Base-by-base conservation (phyloP, 441 rosid species). In the Euphorbia corollata region DNA sequence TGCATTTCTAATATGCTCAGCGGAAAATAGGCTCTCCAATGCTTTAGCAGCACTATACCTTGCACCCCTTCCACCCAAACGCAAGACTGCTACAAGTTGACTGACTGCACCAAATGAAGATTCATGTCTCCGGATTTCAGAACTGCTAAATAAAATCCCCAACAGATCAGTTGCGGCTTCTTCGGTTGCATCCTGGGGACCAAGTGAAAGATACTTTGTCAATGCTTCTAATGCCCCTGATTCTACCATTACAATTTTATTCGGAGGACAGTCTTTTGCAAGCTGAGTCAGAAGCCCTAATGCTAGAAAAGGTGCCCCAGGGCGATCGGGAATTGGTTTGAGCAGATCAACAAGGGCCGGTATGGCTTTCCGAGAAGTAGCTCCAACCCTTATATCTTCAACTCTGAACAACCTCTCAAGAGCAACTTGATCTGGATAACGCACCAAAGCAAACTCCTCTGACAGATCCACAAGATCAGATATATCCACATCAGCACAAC, bases 311-410 rank as follows among this genome's bases (percentile, higher is more conserved):
- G 99, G 99, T 72, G 99, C 99, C 64, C 97, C 92, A 7, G 99
- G 99, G 55, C 98, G 99, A 82, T 92, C 99, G 60, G 99, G 99
- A 79, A 96, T 96, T 61, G 99, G 99, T 74, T 96, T 96, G 64
- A 96, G 96, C 68, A 96, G 86, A 75, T 96, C 99, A 72, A 96
- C 99, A 59, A 96, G 92, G 53, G 89, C 88, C 59, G 99, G 99
- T 74, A 96, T 90, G 59, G 98, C 89, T 83, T 96, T 96, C 63
- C 99, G 85, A 69, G 99, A 96, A 74, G 98, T 89, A 75, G 99
- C 97, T 70, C 99, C 99, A 70, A 83, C 81, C 80, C 99, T 92
- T 69, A 96, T 92, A 80, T 96, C 99, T 82, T 96, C 99, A 70
- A 96, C 99, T 78, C 96, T 88, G 76, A 96, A 96, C 82, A 96